Evolutionary conservation across 2,329 filamentous ascomycete species (phyloP), one percentile per base, ranked within the genome.

Genomic region (Botryotinia globosa): DNA sequence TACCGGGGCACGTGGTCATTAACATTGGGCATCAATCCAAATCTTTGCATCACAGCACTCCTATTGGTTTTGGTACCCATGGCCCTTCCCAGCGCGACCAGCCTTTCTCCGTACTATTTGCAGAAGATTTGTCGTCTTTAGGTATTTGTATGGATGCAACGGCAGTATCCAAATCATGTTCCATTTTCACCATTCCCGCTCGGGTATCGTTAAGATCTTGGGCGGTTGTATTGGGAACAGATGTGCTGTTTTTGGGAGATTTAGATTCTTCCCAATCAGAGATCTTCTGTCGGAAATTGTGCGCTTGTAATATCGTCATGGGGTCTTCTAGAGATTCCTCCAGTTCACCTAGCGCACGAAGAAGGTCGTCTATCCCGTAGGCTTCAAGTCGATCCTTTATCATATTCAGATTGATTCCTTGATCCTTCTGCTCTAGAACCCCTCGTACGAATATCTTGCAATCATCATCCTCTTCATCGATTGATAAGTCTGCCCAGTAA

Each of bases 401-500:
- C 39, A 74, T 70, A n/a, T 56, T 39, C n/a, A 74, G 69, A 42
- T 61, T 70, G n/a, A 56, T 59, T 25, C 65, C 65, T 39, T 75
- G 75, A 51, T 80, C 80, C 20, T 80, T 72, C 34, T 78, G 76
- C 42, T 56, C 25, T 22, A 79, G 72, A 61, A 77, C 51, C 39
- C 56, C 72, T 65, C 72, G 37, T 72, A 78, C 37, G 77, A 72
- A 72, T 44, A 29, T 72, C 74, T 79, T 71, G 76, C 77, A 75
- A 74, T 78, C 76, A 18, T 45, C 59, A 10, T 70, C 68, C 16
- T 67, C 20, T 45, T 37, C 54, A 29, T 54, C 51, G 20, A 68
- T 34, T 14, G 72, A 84, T 32, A 90, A 80, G 54, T 83, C 82
- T 20, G 79, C 82, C 94, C 94, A 98, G 84, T 97, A 98, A 81